A percentile compares a stretch with the other conserved stretches of the same genome.
phyloP scores from a whole-genome alignment of 2,329 filamentous ascomycete genomes.

The Penicillium glabrum region DNA sequence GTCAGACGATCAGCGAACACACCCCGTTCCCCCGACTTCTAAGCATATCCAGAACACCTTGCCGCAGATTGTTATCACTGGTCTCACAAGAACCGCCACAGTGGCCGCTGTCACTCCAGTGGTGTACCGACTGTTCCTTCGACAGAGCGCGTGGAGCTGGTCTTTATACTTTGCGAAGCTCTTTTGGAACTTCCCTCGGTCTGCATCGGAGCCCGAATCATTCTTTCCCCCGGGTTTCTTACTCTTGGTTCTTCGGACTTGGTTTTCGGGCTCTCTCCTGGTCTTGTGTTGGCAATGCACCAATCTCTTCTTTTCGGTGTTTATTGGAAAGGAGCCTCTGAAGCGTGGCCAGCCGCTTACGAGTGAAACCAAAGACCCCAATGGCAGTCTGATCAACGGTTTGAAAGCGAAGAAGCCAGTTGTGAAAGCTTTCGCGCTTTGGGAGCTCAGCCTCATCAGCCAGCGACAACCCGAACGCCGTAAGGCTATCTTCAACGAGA shows the following conservation, averaged over 20 bases:
- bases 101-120: conserved; percentile 51
- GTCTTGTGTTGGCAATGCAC: conserved; percentile 73
- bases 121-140: conserved; percentile 63
- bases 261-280: conserved; percentile 65
- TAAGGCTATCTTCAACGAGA: conserved; percentile 80
- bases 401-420: conserved; percentile 79
- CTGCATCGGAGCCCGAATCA: conserved; percentile 59
- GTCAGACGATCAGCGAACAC: conserved; percentile 36
- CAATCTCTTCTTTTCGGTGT: conserved; percentile 76
- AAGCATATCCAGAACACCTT: conserved; percentile 40
- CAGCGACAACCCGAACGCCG: conserved; percentile 72
- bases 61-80: conserved; percentile 30
- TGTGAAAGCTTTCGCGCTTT: conserved; percentile 80
- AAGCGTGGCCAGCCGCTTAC: conserved; percentile 85
- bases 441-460: conserved; percentile 83
- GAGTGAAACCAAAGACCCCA: conserved; percentile 82
- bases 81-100: conserved; percentile 38
- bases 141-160: conserved; percentile 66
- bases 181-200: conserved; percentile 73
- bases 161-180: conserved; percentile 69
- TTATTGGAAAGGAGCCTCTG: conserved; percentile 75
- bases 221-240: conserved; percentile 57
- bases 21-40: conserved; percentile 36
- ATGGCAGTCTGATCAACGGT: conserved; percentile 82
- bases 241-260: conserved; percentile 57